Evolutionary conservation across 495 filamentous ascomycete species (phyloP), one percentile per base, ranked within the genome.

Genomic region (Xylaria venustula): DNA sequence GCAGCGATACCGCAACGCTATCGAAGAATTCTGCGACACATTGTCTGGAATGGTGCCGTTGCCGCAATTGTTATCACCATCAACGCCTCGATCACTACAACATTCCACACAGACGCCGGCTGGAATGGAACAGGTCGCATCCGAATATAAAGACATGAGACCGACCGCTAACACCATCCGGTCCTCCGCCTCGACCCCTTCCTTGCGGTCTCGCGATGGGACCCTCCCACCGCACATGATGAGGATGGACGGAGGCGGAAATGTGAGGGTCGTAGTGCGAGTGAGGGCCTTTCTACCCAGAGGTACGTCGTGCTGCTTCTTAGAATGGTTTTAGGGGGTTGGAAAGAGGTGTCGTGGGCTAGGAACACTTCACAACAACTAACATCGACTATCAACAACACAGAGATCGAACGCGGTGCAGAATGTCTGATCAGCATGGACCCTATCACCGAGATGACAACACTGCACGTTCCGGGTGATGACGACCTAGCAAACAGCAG

Each of bases 261-360:
- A 98, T 79, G 93, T 98, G 53, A 86, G 89, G 71, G 94, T 98
- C 19, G 94, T 97, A 14, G 94, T 98, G 66, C 80, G 94, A 63
- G 92, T 97, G 54, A 82, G 94, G 64, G 92, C 87, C 20, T 98
- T 97, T 75, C 75, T 98, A 41, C 88, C 86, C 15, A 77, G 94
- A 88, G 93, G 93, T 96, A 81, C 53, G 81, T 67, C 63, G 7
- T 30, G 34, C 6, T 40, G 12, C 19, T 7, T 17, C n/a, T 23
- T 19, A 26, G 9, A 44, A 30, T 9, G 28, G 9, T n/a, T 25
- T 49, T 5, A 20, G 46, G 4, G 46, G 25, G n/a, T 23, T 49
- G 4, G 15, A 19, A 28, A 41, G 12, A 8, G 7, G 7, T 34
- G 14, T 41, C 22, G 11, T 17, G 30, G 32, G 8, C 19, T 12